Percentiles rank a stretch among this genome's conserved stretches.
phyloP scores from a whole-genome alignment of 202 grass and related monocot species.

The Schoenoplectus triqueter region DNA sequence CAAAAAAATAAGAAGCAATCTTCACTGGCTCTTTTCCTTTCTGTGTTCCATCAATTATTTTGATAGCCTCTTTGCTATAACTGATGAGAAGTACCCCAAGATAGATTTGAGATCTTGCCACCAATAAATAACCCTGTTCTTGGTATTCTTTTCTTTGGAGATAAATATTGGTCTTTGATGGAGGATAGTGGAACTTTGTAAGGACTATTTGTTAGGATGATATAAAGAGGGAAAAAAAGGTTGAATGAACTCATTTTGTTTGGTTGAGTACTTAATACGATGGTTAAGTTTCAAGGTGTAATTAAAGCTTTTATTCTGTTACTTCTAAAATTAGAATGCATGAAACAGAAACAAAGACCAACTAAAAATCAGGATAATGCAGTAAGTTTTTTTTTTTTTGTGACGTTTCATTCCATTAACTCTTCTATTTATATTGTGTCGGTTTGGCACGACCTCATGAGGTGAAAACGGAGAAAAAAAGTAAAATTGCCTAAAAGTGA shows the following conservation, averaged over 20 bases:
- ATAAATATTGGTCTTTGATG: neutral
- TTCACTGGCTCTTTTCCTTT: neutral
- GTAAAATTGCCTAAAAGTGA: neutral
- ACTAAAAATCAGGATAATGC: neutral
- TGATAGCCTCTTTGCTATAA: neutral
- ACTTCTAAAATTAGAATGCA: neutral
- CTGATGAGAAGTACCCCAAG: neutral
- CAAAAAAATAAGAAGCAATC: too few relatives aligned
- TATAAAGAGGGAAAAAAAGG: neutral
- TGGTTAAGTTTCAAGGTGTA: neutral
- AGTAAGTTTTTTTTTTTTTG: neutral
- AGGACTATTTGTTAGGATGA: neutral
- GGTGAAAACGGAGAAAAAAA: neutral
- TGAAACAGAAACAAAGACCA: slow-evolving; percentile 8
- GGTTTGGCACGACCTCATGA: neutral
- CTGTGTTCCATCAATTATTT: neutral
- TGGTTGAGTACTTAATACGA: neutral
- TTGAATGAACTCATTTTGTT: neutral
- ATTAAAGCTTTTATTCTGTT: neutral
- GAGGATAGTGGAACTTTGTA: neutral
- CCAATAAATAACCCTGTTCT: neutral
- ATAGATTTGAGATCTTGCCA: slow-evolving; percentile 5
- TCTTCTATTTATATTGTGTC: neutral
- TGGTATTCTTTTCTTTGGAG: neutral
- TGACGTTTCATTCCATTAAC: neutral